These are phyloP conservation scores for Hawksworthiomyces lignivorus DNA, from an alignment of 2,329 filamentous ascomycete genomes.

Conservation along the genomic window DNA sequence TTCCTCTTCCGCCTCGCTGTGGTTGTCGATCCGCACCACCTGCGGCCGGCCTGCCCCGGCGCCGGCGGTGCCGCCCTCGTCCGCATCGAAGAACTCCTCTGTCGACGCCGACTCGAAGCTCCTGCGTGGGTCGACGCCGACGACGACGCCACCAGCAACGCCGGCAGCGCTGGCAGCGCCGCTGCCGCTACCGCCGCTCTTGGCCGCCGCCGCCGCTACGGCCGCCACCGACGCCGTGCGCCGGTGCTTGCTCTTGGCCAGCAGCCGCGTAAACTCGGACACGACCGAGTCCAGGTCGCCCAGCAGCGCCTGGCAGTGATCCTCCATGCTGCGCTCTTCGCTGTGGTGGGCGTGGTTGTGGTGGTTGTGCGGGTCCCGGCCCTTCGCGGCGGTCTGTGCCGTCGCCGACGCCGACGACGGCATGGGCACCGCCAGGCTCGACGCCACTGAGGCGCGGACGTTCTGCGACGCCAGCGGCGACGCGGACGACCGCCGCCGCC, in stretches of 20 bases:
- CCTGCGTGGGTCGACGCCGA: conserved; percentile 33
- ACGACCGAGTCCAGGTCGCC: conserved; percentile 79
- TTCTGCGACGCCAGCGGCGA: conserved; percentile 33
- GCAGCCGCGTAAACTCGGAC: conserved; percentile 68
- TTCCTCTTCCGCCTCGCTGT: conserved; percentile 13
- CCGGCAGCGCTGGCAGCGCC: conserved; percentile 19
- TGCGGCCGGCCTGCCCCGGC: conserved; percentile 20
- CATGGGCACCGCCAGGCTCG: conserved; percentile 35
- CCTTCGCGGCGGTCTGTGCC: neutral
- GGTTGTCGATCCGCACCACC: conserved; percentile 17
- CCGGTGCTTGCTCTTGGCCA: conserved; percentile 72
- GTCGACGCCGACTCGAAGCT: conserved; percentile 76
- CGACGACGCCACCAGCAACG: neutral
- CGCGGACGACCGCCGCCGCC: conserved; percentile 77
- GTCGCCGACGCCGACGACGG: conserved; percentile 18
- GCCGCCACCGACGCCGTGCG: conserved; percentile 50
- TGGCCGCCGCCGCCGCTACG: conserved; percentile 40
- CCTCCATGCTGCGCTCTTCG: conserved; percentile 63
- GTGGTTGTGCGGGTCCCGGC: conserved; percentile 23
- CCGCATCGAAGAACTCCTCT: conserved; percentile 93
- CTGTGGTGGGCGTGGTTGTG: conserved; percentile 21
- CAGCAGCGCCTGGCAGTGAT: conserved; percentile 76
- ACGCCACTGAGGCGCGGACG: conserved; percentile 30
- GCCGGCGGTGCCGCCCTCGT: conserved; percentile 47
- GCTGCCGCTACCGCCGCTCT: conserved; percentile 49